Evolutionary conservation across 257 asterid genomes (phyloP).

Genomic region (Ocimum tenuiflorum): DNA sequence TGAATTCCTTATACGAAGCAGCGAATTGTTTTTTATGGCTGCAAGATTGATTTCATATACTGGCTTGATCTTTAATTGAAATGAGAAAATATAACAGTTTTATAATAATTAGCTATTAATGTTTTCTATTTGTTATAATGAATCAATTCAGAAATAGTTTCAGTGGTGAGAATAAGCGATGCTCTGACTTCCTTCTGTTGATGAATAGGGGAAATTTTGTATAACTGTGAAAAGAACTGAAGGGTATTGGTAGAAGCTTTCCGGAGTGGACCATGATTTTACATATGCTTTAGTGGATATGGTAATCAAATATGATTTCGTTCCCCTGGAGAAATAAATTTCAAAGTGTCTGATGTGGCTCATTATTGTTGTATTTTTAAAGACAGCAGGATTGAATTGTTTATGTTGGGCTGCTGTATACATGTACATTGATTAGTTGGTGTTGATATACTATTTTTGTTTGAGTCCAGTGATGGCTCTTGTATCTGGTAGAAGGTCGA

Average conservation of each 20-base stretch:
- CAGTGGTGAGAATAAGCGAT: background rate
- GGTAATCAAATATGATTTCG: background rate
- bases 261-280: background rate
- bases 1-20: too few relatives aligned
- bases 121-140: background rate
- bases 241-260: background rate
- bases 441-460: background rate
- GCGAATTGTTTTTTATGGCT: background rate
- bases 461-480: constrained; percentile 46
- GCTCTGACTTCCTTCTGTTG: too few relatives aligned
- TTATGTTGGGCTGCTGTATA: too few relatives aligned
- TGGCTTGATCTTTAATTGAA: background rate
- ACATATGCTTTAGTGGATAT: background rate
- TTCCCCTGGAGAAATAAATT: background rate
- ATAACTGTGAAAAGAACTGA: too few relatives aligned
- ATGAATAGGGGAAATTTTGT: background rate
- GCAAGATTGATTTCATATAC: background rate
- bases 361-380: too few relatives aligned
- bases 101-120: background rate
- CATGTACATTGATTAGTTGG: too few relatives aligned
- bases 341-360: too few relatives aligned
- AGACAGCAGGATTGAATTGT: too few relatives aligned
- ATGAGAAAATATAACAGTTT: background rate
- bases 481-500: constrained; percentile 71
- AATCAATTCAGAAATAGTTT: background rate